Conservation (phyloP, 345 rosid genomes). For the Populus alba region DNA sequence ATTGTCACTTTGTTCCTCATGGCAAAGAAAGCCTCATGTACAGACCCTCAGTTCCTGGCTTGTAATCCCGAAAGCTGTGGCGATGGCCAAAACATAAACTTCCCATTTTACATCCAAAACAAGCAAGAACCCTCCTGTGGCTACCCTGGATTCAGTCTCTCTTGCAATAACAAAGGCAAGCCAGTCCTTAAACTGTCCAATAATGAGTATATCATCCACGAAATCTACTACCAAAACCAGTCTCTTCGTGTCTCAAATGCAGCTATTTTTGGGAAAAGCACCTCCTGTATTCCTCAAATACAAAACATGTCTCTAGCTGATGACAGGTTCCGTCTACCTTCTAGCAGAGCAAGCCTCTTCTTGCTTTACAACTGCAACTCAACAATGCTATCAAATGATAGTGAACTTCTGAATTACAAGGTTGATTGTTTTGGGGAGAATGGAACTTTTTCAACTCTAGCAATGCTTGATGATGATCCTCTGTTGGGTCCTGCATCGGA, state of each 20-base stretch:
- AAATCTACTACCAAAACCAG: conserved; percentile 31
- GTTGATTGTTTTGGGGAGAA: conserved; percentile 2
- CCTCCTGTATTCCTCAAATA: conserved; percentile 14
- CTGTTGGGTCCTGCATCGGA: conserved; percentile 20
- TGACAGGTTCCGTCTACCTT: conserved; percentile 3
- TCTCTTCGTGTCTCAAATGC: conserved; percentile 40
- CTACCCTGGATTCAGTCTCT: conserved; percentile 43
- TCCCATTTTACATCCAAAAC: conserved; percentile 37
- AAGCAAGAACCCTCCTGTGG: conserved; percentile 39
- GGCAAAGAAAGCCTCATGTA: not conserved
- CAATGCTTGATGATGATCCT: conserved; percentile 17
- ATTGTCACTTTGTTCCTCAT: conserved; percentile 5
- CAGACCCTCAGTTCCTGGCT: conserved; percentile 15
- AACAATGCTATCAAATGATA: not conserved
- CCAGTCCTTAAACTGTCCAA: conserved; percentile 29
- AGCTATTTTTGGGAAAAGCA: not conserved
- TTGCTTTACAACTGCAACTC: conserved; percentile 34
- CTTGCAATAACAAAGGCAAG: conserved; percentile 24
- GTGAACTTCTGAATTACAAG: conserved; percentile 11
- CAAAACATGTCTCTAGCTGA: conserved; percentile 28
- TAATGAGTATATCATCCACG: conserved; percentile 22
- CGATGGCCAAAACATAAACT: conserved; percentile 27
- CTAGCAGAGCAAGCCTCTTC: not conserved
- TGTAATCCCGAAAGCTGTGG: conserved; percentile 36
- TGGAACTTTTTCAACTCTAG: conserved; percentile 14